Evolutionary conservation across 2,329 filamentous ascomycete species (phyloP).

Genomic region (Fusarium sp.): DNA sequence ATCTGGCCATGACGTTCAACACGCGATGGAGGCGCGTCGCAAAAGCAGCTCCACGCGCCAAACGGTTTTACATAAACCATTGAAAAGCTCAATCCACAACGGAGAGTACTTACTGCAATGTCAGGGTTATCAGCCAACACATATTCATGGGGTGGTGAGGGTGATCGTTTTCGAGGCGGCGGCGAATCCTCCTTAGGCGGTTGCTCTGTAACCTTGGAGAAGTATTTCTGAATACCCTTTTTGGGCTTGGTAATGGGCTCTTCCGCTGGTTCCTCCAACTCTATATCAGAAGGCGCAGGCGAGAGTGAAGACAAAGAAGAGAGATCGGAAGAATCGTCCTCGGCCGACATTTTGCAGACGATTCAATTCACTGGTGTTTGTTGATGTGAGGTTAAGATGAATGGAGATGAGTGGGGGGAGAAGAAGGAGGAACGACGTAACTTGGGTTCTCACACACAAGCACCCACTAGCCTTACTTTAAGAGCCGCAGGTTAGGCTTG

Average conservation of each 20-base stretch:
- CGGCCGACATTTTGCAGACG: slow-evolving; percentile 63
- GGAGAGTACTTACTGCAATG: slow-evolving; percentile 79
- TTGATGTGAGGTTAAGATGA: slow-evolving; percentile 43
- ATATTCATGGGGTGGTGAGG: slow-evolving; percentile 91
- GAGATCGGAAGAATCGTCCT: slow-evolving; percentile 72
- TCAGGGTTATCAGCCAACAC: slow-evolving; percentile 90
- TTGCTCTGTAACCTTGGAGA: slow-evolving; percentile 66
- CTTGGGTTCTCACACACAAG: slow-evolving; percentile 44
- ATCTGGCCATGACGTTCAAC: slow-evolving; percentile 45
- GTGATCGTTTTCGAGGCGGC: slow-evolving; percentile 79
- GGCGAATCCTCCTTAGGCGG: slow-evolving; percentile 70
- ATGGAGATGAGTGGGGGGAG: slow-evolving; percentile 48
- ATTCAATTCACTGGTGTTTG: slow-evolving; percentile 42
- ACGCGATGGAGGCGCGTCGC: slow-evolving; percentile 67
- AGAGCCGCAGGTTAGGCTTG: slow-evolving; percentile 49
- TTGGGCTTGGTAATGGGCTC: slow-evolving; percentile 60
- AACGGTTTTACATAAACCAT: slow-evolving; percentile 41
- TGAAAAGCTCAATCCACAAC: background rate
- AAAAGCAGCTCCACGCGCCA: slow-evolving; percentile 53
- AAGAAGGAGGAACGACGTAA: slow-evolving; percentile 48
- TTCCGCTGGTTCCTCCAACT: slow-evolving; percentile 60
- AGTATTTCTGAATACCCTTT: slow-evolving; percentile 73
- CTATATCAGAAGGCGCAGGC: slow-evolving; percentile 57
- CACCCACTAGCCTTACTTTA: slow-evolving; percentile 47
- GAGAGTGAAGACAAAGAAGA: slow-evolving; percentile 66